These are phyloP conservation scores for Aurantiochytrium sp. DNA, from an alignment of 108 stramenopile genomes.

Conservation along the genomic window DNA sequence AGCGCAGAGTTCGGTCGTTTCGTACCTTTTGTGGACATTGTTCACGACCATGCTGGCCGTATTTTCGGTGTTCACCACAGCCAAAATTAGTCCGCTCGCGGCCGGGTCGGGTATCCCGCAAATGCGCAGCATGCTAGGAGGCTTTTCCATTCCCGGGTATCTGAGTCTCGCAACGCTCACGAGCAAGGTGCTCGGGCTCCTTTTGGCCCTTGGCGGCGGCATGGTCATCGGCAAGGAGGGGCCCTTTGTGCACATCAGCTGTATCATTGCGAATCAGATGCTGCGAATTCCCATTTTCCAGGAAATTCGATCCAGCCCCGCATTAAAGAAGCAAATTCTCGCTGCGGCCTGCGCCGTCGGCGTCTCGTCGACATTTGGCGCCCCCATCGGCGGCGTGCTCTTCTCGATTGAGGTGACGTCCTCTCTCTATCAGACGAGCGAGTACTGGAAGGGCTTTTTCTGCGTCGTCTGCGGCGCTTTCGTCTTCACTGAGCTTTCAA, in stretches of 20 bases:
- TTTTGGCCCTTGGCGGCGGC: slow-evolving; percentile 39
- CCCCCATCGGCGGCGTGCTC: slow-evolving; percentile 50
- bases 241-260: slow-evolving; percentile 61
- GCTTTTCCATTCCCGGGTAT: not conserved
- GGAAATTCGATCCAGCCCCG: not conserved
- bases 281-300: slow-evolving; percentile 20
- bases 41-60: slow-evolving; percentile 4
- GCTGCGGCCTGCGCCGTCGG: slow-evolving; percentile 45
- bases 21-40: not conserved
- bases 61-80: not conserved
- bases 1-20: not conserved
- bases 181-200: slow-evolving; percentile 31
- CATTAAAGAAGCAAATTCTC: slow-evolving; percentile 29
- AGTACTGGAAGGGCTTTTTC: slow-evolving; percentile 45
- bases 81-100: not conserved
- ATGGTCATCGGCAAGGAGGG: slow-evolving; percentile 70
- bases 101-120: slow-evolving; percentile 27
- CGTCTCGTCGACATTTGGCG: slow-evolving; percentile 37
- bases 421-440: slow-evolving; percentile 35
- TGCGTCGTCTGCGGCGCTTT: slow-evolving; percentile 31
- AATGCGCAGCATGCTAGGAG: slow-evolving; percentile 14
- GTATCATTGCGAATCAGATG: not conserved
- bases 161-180: not conserved
- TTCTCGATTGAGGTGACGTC: slow-evolving; percentile 47
- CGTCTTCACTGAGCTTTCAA: slow-evolving; percentile 4